phyloP scores from a whole-genome alignment of 305 asterid genomes.

The Rubia occidens region DNA sequence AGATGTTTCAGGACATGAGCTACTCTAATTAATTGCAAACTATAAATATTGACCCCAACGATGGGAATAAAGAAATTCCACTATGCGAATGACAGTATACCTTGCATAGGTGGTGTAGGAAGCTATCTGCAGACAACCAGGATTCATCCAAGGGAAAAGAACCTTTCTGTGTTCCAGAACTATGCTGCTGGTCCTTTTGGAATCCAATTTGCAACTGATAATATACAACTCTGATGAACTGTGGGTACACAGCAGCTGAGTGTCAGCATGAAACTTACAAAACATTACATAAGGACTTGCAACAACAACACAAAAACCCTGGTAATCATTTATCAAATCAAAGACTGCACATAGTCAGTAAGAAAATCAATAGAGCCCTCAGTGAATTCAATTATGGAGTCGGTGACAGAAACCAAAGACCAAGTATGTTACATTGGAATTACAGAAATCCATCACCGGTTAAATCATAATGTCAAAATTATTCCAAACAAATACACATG shows the following conservation, averaged over 20 bases:
- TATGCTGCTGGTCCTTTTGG: slow-evolving; percentile 43
- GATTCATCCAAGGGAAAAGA: slow-evolving; percentile 63
- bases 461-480: background rate
- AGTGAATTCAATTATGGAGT: background rate
- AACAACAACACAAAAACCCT: too few species aligned
- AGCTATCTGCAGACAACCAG: slow-evolving; percentile 79
- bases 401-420: background rate
- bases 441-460: background rate
- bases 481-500: background rate
- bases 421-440: background rate
- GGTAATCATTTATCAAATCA: background rate
- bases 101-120: slow-evolving; percentile 80
- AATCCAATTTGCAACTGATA: slow-evolving; percentile 73
- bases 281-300: background rate
- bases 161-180: slow-evolving; percentile 35
- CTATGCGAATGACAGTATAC: slow-evolving; percentile 25
- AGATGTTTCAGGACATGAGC: background rate
- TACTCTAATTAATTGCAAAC: slow-evolving; percentile 1
- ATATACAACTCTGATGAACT: slow-evolving; percentile 62
- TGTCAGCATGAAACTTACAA: slow-evolving; percentile 9
- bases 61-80: background rate
- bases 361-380: background rate
- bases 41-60: background rate
- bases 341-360: background rate
- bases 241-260: slow-evolving; percentile 26